phyloP scores from a whole-genome alignment of 495 filamentous ascomycete species.

The Neurospora sp. region DNA sequence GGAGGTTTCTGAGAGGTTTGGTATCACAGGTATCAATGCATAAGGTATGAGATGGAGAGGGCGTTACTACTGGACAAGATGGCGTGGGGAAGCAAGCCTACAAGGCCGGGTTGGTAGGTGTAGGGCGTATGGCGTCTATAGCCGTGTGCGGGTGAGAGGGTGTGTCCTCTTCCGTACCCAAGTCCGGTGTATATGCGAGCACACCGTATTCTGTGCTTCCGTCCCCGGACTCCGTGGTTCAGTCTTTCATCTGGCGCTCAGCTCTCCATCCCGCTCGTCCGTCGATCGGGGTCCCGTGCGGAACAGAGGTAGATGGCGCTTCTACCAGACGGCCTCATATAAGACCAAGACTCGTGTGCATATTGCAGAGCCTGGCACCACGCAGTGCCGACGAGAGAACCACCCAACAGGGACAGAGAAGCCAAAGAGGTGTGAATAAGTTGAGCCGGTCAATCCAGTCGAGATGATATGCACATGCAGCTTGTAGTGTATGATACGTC shows the following conservation, averaged over 20 bases:
- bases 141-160: neutral
- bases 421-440: neutral
- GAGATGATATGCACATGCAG: neutral
- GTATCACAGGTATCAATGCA: conserved; percentile 28
- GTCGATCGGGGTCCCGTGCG: neutral
- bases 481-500: neutral
- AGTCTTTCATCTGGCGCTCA: neutral
- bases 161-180: neutral
- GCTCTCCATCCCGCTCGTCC: neutral
- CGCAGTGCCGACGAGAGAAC: neutral
- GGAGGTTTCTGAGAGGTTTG: conserved; percentile 13
- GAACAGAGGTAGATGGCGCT: neutral
- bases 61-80: conserved; percentile 5
- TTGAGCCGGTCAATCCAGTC: neutral
- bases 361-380: neutral
- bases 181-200: neutral
- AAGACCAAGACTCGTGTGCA: neutral
- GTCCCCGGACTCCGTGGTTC: neutral
- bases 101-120: neutral
- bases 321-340: neutral
- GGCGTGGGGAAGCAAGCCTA: neutral
- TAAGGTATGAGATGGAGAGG: conserved; percentile 11
- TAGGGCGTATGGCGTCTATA: neutral
- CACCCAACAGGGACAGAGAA: neutral
- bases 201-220: neutral